Conservation (phyloP, 225 moss, liverwort and hornwort species). For the Anthoceros angustus region DNA sequence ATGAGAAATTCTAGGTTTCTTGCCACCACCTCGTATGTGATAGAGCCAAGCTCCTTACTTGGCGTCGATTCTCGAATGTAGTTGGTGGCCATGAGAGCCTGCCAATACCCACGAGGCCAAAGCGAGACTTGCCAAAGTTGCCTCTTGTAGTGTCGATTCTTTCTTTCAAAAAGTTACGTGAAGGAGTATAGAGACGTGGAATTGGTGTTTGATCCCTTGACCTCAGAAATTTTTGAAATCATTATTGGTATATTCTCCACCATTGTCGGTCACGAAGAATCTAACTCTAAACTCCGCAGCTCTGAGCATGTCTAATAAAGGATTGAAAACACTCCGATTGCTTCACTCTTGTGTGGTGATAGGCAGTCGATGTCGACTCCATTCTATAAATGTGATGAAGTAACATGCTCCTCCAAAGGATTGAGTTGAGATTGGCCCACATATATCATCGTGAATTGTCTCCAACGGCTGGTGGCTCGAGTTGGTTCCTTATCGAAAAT, state of each 20-base stretch:
- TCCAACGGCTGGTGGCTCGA: no score
- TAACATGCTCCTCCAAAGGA: background rate
- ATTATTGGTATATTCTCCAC: no score
- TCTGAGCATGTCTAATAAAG: conserved; percentile 2
- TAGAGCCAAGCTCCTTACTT: background rate
- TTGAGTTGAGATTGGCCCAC: no score
- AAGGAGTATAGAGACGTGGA: no score
- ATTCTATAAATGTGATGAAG: conserved; percentile 4
- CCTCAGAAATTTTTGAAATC: background rate
- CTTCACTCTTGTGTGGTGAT: background rate
- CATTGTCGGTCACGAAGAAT: background rate
- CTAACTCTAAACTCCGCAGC: background rate
- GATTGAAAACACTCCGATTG: conserved; percentile 5
- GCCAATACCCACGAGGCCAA: background rate
- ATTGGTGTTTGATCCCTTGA: background rate
- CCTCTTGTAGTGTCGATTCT: background rate
- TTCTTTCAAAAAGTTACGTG: background rate
- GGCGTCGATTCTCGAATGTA: background rate
- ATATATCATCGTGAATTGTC: no score
- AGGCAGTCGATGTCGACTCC: background rate
- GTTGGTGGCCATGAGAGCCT: background rate
- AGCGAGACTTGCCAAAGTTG: background rate
- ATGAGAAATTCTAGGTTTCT: background rate
- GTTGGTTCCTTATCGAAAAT: no score
- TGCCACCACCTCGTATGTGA: background rate